A percentile compares a stretch with the other conserved stretches of the same genome.
These are phyloP conservation scores for Barnettozyma pratensis DNA, from an alignment of 805 yeast genomes.

Conservation along the genomic window DNA sequence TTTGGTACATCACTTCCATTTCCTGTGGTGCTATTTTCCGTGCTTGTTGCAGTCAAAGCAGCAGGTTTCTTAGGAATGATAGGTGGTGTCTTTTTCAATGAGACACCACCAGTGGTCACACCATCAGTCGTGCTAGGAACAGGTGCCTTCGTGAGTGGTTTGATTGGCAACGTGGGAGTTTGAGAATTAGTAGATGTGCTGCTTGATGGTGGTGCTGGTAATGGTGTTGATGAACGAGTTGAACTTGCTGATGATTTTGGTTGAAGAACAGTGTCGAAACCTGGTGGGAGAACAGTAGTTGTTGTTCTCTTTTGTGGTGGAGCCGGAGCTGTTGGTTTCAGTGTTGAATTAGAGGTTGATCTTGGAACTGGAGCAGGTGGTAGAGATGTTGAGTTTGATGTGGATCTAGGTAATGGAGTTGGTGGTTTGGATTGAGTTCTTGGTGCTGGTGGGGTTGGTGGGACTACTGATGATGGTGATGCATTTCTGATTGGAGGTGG, in stretches of 20 bases:
- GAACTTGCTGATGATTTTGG: slow-evolving; percentile 28
- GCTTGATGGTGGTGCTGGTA: slow-evolving; percentile 10
- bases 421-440: background rate
- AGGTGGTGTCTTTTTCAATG: slow-evolving; percentile 13
- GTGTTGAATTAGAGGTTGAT: background rate
- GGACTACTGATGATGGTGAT: no score
- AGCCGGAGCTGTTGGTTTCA: slow-evolving; percentile 16
- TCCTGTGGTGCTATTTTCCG: background rate
- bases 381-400: slow-evolving; percentile 8
- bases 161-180: slow-evolving; percentile 13
- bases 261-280: slow-evolving; percentile 28
- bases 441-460: slow-evolving; percentile 7
- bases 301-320: slow-evolving; percentile 3
- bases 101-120: no score
- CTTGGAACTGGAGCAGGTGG: background rate
- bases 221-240: slow-evolving; percentile 15
- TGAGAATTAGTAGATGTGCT: slow-evolving; percentile 10
- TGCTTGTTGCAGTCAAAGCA: background rate
- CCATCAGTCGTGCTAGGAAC: no score
- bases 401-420: slow-evolving; percentile 21
- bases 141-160: background rate
- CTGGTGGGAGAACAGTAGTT: slow-evolving; percentile 30
- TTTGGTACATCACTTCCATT: background rate
- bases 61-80: slow-evolving; percentile 18
- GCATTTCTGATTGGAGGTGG: background rate